Evolutionary conservation across 257 asterid genomes (phyloP).

Genomic region (Anisodus acutangulus): DNA sequence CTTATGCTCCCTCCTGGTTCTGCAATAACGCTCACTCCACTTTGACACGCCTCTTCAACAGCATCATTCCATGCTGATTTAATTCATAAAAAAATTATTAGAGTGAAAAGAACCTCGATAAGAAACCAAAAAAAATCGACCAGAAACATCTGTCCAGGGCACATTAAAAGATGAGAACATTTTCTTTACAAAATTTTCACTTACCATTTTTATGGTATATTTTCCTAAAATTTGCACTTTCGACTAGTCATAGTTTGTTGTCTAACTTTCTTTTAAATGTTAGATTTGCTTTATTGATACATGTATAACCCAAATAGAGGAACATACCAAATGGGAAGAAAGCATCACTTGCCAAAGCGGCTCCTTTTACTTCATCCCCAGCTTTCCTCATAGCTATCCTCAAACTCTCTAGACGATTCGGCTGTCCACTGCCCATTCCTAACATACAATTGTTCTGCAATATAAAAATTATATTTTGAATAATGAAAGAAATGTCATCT

Average conservation of each 20-base stretch:
- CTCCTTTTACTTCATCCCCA: constrained; percentile 90
- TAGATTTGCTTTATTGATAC: not conserved
- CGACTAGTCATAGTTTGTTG: not conserved
- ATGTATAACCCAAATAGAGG: constrained; percentile 20
- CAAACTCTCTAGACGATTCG: constrained; percentile 90
- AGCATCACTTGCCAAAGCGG: constrained; percentile 97
- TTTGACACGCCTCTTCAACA: constrained; percentile 94
- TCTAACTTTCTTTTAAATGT: not conserved
- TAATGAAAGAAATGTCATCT: not conserved
- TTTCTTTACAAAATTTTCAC: not conserved
- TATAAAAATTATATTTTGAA: constrained; percentile 21
- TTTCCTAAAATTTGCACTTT: not conserved
- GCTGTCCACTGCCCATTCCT: constrained; percentile 99
- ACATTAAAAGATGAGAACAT: not conserved
- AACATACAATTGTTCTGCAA: constrained; percentile 78
- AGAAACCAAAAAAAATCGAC: not conserved
- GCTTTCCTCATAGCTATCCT: constrained; percentile 90
- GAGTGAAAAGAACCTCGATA: not conserved
- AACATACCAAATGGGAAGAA: constrained; percentile 90
- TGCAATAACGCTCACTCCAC: constrained; percentile 74
- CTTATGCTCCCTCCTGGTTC: constrained; percentile 96
- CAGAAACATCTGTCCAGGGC: not conserved
- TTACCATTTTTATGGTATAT: not conserved
- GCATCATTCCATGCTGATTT: constrained; percentile 92
- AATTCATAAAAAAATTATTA: not conserved